Evolutionary conservation across 2,329 filamentous ascomycete species (phyloP).

Genomic region (Kalaharituber pfeilii): DNA sequence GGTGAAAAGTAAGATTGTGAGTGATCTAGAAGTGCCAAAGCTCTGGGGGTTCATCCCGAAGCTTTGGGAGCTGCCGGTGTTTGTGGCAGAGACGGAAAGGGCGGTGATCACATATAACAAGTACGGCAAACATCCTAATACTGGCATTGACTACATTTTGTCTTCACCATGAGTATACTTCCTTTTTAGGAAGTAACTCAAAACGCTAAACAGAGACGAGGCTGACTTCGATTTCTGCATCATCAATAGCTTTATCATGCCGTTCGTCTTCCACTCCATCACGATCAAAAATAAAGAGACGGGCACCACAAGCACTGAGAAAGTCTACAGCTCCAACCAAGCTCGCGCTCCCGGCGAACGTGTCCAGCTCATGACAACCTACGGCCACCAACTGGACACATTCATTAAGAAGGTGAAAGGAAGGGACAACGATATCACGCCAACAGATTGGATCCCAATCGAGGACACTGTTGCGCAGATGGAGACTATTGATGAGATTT

Average conservation of each 20-base stretch:
- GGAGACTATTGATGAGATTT: conserved; percentile 34
- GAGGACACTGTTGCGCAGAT: conserved; percentile 33
- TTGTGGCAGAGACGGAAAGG: conserved; percentile 1
- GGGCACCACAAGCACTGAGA: conserved; percentile 6
- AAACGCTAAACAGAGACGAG: too few species aligned
- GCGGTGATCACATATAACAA: conserved; percentile 11
- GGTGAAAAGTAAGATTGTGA: not conserved
- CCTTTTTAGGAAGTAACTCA: too few species aligned
- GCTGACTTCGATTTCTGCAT: not conserved
- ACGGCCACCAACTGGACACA: conserved; percentile 33
- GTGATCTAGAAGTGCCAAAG: not conserved
- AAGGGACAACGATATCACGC: conserved; percentile 18
- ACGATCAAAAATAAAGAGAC: conserved; percentile 25
- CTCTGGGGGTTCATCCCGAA: not conserved
- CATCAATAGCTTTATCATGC: conserved; percentile 8
- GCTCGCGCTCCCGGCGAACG: conserved; percentile 20
- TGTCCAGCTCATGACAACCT: conserved; percentile 30
- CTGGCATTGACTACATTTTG: not conserved
- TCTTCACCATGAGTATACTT: too few species aligned
- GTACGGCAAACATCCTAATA: not conserved
- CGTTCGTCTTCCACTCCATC: conserved; percentile 19
- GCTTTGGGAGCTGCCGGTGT: conserved; percentile 1
- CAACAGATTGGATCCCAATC: conserved; percentile 28
- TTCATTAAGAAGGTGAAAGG: conserved; percentile 34
- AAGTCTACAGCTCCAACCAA: conserved; percentile 2